Conservation (phyloP, 1,284 basidiomycete genomes). For the Leccinum angustisporum region DNA sequence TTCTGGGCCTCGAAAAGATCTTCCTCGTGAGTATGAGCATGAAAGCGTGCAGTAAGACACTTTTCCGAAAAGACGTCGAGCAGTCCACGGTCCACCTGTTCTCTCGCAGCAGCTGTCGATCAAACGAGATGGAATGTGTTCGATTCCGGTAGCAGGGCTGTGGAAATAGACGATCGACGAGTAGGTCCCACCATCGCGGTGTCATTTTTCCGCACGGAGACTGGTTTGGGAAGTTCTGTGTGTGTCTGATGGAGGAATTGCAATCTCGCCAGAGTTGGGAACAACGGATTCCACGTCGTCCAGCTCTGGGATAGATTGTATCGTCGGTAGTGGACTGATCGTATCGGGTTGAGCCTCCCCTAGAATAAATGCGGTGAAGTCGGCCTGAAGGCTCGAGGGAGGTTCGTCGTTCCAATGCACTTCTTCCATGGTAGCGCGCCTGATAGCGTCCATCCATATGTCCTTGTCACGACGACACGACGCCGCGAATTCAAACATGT, state of each 20-base stretch:
- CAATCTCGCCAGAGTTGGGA: slow-evolving; percentile 8
- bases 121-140: slow-evolving; percentile 69
- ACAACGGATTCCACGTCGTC: slow-evolving; percentile 33
- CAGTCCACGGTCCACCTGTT: slow-evolving; percentile 65
- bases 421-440: slow-evolving; percentile 42
- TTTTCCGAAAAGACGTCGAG: slow-evolving; percentile 68
- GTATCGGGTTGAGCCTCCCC: slow-evolving; percentile 42
- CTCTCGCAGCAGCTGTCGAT: slow-evolving; percentile 65
- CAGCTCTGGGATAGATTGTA: slow-evolving; percentile 61
- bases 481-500: slow-evolving; percentile 82
- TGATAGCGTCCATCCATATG: slow-evolving; percentile 75
- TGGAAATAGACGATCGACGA: slow-evolving; percentile 52
- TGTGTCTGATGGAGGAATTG: slow-evolving; percentile 4
- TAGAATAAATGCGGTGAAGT: slow-evolving; percentile 36
- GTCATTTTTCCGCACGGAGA: slow-evolving; percentile 20
- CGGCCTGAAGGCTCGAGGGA: slow-evolving; percentile 52
- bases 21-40: slow-evolving; percentile 59
- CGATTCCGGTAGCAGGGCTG: slow-evolving; percentile 49
- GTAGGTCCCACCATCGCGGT: slow-evolving; percentile 33
- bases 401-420: slow-evolving; percentile 58
- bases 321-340: slow-evolving; percentile 51
- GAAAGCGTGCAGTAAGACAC: slow-evolving; percentile 58
- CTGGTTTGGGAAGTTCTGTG: slow-evolving; percentile 11
- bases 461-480: slow-evolving; percentile 81
- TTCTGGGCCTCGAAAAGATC: slow-evolving; percentile 61